These are phyloP conservation scores for Corynespora cassiicola DNA, from an alignment of 2,329 filamentous ascomycete species.

Conservation along the genomic window DNA sequence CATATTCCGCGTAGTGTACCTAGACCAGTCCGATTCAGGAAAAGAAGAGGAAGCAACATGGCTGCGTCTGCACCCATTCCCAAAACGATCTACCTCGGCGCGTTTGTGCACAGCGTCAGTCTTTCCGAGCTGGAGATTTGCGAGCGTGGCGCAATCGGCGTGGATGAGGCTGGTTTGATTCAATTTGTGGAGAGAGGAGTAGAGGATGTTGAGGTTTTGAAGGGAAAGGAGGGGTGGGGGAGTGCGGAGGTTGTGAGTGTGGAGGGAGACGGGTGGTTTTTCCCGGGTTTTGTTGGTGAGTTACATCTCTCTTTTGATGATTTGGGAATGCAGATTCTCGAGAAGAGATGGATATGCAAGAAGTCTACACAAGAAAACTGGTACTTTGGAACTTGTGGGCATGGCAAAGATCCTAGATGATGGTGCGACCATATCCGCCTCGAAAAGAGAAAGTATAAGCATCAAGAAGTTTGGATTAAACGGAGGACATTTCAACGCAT, in stretches of 20 bases:
- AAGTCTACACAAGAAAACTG: too few relatives aligned
- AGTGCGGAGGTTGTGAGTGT: conserved; percentile 46
- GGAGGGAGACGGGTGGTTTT: conserved; percentile 72
- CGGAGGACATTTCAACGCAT: too few relatives aligned
- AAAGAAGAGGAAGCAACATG: too few relatives aligned
- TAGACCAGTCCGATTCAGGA: too few relatives aligned
- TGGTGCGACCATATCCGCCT: too few relatives aligned
- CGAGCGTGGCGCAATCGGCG: conserved; percentile 56
- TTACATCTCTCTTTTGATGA: conserved; percentile 7
- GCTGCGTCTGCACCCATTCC: conserved; percentile 33
- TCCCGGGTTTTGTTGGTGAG: conserved; percentile 80
- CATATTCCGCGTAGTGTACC: too few relatives aligned
- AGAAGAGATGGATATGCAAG: too few relatives aligned
- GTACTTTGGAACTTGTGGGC: too few relatives aligned
- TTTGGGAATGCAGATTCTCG: not conserved
- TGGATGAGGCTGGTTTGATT: conserved; percentile 60
- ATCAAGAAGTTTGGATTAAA: too few relatives aligned
- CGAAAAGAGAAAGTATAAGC: too few relatives aligned
- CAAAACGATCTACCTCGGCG: conserved; percentile 62
- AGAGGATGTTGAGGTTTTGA: conserved; percentile 26
- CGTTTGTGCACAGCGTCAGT: conserved; percentile 65
- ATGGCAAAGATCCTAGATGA: too few relatives aligned
- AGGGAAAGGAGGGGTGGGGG: conserved; percentile 44
- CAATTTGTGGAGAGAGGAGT: conserved; percentile 52
- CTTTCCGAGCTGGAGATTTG: conserved; percentile 57